Base-by-base conservation (phyloP, 257 asterid species). In the Gentiana straminea region DNA sequence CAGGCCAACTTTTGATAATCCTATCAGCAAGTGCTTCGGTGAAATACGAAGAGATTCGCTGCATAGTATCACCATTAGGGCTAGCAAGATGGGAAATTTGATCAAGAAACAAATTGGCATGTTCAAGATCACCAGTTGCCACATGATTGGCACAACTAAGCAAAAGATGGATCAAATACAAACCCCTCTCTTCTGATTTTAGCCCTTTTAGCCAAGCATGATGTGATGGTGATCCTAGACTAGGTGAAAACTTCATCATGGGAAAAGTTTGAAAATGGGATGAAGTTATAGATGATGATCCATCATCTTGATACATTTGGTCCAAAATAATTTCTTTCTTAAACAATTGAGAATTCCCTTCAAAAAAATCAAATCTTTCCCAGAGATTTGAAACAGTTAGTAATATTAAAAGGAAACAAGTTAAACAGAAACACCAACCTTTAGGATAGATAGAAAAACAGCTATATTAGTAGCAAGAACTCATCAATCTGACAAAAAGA, bases 31-130 rank as follows among this genome's bases (percentile, higher is more conserved):
- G 64, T 33, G 96, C 94, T 74, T 84, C 87, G 0, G 95, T 79
- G 38, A 90, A 90, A 61, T 86, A 86, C 0, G 94, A 76, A 37
- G 98, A 95, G 33, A 90, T 83, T 59, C 96, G 73, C 68, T 90
- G 98, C 98, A 90, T 86, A 2, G 98, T 86, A 53, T 90, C 95
- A 37, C 98, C 96, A 24, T 75, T 77, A 1, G 95, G 86, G 7
- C 92, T 80, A 13, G 98, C 86, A 1, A 90, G 94, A 57, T 80
- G 89, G 51, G 89, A 90, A 54, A 90, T 86, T 58, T 90, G 96
- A 52, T 90, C 98, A 1, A 90, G 96, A 73, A 88, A 82, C 64
- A 77, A 71, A 69, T 90, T 90, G 1, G 98, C 96, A 66, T 76
- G 76, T 48, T 90, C 98, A 13, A 86, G 84, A 71, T 71, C 76